Evolutionary conservation across 2,329 filamentous ascomycete species (phyloP).

Genomic region (Xylariaceae sp.): DNA sequence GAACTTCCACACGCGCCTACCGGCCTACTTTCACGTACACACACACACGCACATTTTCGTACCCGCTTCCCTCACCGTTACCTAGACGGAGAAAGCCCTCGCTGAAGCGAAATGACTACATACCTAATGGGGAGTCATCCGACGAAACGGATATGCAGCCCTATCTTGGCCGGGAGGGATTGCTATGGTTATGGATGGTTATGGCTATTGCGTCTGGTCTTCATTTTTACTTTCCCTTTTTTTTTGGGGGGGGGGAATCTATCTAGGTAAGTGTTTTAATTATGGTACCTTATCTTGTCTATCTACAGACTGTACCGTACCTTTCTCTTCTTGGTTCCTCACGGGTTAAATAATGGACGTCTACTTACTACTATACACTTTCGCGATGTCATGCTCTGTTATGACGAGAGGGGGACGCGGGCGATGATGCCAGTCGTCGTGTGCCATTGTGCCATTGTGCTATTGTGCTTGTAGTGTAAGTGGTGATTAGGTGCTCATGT

Average conservation of each 20-base stretch:
- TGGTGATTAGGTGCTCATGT: no score
- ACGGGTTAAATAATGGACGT: no score
- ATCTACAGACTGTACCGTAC: no score
- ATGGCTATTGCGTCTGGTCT: neutral
- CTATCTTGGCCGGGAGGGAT: slow-evolving; percentile 2
- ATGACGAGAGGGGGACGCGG: no score
- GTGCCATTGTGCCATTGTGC: no score
- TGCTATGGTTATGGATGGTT: neutral
- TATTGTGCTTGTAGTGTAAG: no score
- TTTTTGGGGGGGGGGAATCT: neutral
- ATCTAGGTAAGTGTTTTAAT: no score
- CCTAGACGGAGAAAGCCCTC: slow-evolving; percentile 12
- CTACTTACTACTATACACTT: no score
- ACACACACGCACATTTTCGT: neutral
- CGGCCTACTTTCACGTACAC: neutral
- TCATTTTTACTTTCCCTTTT: neutral
- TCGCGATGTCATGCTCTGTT: no score
- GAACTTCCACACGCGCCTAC: neutral
- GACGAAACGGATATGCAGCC: slow-evolving; percentile 16
- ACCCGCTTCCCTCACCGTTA: neutral
- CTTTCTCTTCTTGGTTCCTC: no score
- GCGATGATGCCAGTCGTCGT: no score
- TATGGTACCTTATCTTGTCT: no score
- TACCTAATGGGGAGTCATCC: neutral
- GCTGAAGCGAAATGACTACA: slow-evolving; percentile 3